Evolutionary conservation across 1,284 basidiomycete genomes (phyloP).

Genomic region (Tilletiaria anomala): DNA sequence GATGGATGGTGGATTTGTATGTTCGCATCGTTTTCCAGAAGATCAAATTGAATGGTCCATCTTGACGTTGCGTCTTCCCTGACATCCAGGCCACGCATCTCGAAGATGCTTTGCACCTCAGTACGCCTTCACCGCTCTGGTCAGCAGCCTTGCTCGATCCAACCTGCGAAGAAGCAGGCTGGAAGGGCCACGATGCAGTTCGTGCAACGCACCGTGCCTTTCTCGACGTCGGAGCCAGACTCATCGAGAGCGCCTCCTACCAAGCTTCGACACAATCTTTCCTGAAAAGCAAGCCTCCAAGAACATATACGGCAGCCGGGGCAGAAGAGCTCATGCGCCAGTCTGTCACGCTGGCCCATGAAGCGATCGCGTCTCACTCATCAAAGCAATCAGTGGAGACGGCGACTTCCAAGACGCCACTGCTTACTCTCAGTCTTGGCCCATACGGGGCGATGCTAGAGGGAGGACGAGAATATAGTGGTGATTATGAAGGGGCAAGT

Average conservation of each 20-base stretch:
- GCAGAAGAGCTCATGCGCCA: constrained; percentile 16
- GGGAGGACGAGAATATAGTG: constrained; percentile 11
- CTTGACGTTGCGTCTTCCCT: too few species aligned
- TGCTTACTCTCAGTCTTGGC: constrained; percentile 20
- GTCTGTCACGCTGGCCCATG: constrained; percentile 17
- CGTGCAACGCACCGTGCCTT: constrained; percentile 22
- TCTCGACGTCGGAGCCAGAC: constrained; percentile 20
- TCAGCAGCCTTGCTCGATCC: constrained; percentile 22
- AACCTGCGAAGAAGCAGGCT: too few species aligned
- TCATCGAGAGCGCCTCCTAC: constrained; percentile 22
- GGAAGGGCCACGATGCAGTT: constrained; percentile 14
- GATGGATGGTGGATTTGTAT: too few species aligned
- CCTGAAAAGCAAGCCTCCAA: neutral
- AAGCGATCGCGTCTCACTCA: constrained; percentile 10
- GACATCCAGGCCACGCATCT: constrained; percentile 33
- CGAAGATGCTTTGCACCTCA: constrained; percentile 21
- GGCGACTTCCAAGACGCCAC: constrained; percentile 2
- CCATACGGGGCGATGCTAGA: constrained; percentile 23
- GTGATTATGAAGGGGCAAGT: constrained; percentile 14
- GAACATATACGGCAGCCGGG: neutral
- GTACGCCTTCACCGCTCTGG: constrained; percentile 18
- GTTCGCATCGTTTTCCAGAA: too few species aligned
- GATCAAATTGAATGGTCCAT: too few species aligned
- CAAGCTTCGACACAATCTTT: neutral
- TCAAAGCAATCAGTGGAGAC: neutral